Evolutionary conservation across 2,329 filamentous ascomycete genomes (phyloP), one percentile per base, ranked within the genome.

Genomic region (Ascochyta clinopodiicola): DNA sequence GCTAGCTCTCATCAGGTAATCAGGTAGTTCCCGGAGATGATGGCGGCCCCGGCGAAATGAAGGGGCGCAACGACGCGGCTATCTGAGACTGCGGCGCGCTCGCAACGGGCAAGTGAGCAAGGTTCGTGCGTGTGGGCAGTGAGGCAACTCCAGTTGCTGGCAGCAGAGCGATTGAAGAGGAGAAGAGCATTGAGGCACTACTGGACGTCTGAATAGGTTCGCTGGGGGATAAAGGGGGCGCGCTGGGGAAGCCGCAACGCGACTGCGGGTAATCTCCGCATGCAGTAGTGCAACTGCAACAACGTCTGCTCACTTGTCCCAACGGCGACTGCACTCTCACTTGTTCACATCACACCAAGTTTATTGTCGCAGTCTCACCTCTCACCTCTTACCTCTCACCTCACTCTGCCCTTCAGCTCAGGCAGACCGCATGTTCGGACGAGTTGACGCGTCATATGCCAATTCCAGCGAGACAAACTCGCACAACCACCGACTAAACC

Each of bases 1-100:
- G 57, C 60, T 68, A 63, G 57, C 59, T 68, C 58, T 70, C 71
- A 73, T 71, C 56, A 61, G 66, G 59, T 46, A 51, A 73, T 70
- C 56, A 61, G 66, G 59, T 46, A 49, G 57, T 48, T 32, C 57
- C 49, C 56, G 62, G 61, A 64, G 56, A 67, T 65, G 66, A 68
- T 51, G 49, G 59, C 59, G 64, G 61, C 35, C 57, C 52, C 46
- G 50, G 67, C 63, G 67, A 71, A 70, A 69, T 72, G 68, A 70
- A 68, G 56, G 61, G 60, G 61, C 59, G 60, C 55, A 51, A 57
- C 25, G 52, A 52, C 45, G 55, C 60, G 52, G 53, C 35, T 43
- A 42, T 45, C 47, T 60, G 63, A 60, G 58, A 63, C 57, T 60
- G 51, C 42, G 31, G 51, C 44, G 48, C 59, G 51, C 48, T 36